phyloP scores from a whole-genome alignment of 352 stramenopile genomes.

The Phytopythium vexans region DNA sequence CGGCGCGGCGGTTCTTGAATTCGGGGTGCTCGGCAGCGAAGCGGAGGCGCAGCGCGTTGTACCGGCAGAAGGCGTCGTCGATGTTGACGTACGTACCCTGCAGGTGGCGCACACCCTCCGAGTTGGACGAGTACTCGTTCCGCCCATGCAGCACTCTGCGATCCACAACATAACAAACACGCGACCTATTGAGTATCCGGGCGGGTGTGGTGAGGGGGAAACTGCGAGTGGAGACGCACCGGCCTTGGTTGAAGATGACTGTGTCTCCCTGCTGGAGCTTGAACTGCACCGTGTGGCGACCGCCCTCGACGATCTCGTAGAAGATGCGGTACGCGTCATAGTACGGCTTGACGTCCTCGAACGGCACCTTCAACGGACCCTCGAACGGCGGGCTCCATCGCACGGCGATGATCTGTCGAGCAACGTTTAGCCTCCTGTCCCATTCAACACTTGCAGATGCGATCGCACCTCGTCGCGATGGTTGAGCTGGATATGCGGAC shows the following conservation, averaged over 20 bases:
- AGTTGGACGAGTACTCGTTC: constrained; percentile 66
- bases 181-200: no score
- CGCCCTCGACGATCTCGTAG: constrained; percentile 74
- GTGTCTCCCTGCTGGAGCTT: constrained; percentile 74
- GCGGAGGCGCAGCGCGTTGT: constrained; percentile 66
- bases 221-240: constrained; percentile 14
- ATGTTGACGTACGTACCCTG: constrained; percentile 89
- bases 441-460: background rate
- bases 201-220: background rate
- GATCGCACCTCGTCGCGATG: constrained; percentile 62
- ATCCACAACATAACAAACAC: background rate
- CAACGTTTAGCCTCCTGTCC: background rate
- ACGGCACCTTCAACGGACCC: constrained; percentile 82
- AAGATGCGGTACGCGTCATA: constrained; percentile 84
- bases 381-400: constrained; percentile 95
- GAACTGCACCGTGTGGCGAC: constrained; percentile 73
- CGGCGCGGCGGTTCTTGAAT: constrained; percentile 63
- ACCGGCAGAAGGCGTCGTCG: constrained; percentile 82
- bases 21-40: constrained; percentile 34
- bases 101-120: constrained; percentile 73
- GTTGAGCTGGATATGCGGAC: constrained; percentile 91
- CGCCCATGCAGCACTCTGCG: constrained; percentile 69
- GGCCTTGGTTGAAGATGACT: constrained; percentile 84
- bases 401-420: constrained; percentile 75
- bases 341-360: constrained; percentile 69